Evolutionary conservation across 2,329 filamentous ascomycete genomes (phyloP), one percentile per base, ranked within the genome.

Genomic region (Xylariaceae sp.): DNA sequence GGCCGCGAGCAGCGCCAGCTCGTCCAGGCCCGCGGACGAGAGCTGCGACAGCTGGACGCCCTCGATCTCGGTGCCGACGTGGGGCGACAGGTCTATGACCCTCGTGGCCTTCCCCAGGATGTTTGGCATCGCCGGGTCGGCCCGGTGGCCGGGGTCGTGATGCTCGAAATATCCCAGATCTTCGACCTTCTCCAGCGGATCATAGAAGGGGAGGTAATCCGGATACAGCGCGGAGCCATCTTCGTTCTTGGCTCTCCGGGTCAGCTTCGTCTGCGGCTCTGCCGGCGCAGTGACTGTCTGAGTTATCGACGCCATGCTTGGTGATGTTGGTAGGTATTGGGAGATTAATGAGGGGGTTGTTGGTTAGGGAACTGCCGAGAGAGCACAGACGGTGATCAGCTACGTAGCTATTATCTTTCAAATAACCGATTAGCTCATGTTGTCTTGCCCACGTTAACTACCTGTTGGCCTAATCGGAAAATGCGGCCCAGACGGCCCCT

Each of bases 111-210:
- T 23, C n/a, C 23, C 31, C 3, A 45, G 10, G 43, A 58, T 14
- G 10, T 39, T 39, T 2, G 44, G 37, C 28, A 50, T 51, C 7
- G 46, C 27, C 14, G 47, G 44, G 35, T 58, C 45, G 10, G 56
- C 56, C 5, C 55, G 43, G 9, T 28, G 31, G 3, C 56, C 56
- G 2, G 56, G 56, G 28, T 59, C 56, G 11, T 51, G 13, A 18
- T 41, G 35, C 12, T 45, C 39, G 27, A 47, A 42, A 19, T 29
- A 17, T 5, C 37, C 37, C 5, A 43, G 15, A 23, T 43, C 41
- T 11, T 41, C 38, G 15, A 43, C 43, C 30, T 45, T 45, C 28
- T 43, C 43, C 10, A 43, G 32, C 1, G 43, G 40, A 23, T 45
- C 43, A 24, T 45, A 45, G 32, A 39, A 43, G 5, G 43, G 43